phyloP scores from a whole-genome alignment of 2,329 filamentous ascomycete species.

The Metarhizium rileyi region DNA sequence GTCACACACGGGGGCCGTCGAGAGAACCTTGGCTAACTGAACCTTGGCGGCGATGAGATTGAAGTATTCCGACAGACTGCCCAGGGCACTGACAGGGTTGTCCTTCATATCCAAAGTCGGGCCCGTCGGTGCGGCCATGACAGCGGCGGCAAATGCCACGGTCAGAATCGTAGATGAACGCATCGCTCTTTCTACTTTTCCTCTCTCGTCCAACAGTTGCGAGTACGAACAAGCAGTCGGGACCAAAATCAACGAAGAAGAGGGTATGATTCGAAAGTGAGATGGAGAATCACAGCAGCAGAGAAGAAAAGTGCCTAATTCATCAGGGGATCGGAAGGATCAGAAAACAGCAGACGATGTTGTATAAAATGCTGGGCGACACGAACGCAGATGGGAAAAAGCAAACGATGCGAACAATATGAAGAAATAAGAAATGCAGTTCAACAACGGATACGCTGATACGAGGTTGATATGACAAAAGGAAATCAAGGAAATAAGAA shows the following conservation, averaged over 20 bases:
- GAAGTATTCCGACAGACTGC: slow-evolving; percentile 50
- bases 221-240: no score
- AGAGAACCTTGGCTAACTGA: slow-evolving; percentile 33
- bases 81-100: slow-evolving; percentile 28
- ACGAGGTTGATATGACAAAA: slow-evolving; percentile 10
- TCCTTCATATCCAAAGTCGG: slow-evolving; percentile 26
- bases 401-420: neutral
- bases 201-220: neutral
- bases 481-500: slow-evolving; percentile 16
- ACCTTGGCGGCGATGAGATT: slow-evolving; percentile 48
- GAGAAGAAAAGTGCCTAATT: neutral
- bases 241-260: neutral
- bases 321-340: neutral
- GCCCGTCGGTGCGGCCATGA: slow-evolving; percentile 36
- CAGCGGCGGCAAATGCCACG: slow-evolving; percentile 34
- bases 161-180: slow-evolving; percentile 36
- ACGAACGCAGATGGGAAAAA: neutral
- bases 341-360: neutral
- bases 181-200: slow-evolving; percentile 30
- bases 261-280: neutral
- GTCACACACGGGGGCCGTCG: slow-evolving; percentile 40
- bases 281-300: neutral
- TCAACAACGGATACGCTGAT: neutral
- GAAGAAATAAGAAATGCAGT: neutral
- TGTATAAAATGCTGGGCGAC: neutral